Evolutionary conservation across 345 rosid species (phyloP), one percentile per base, ranked within the genome.

Genomic region (Turnera subulata): DNA sequence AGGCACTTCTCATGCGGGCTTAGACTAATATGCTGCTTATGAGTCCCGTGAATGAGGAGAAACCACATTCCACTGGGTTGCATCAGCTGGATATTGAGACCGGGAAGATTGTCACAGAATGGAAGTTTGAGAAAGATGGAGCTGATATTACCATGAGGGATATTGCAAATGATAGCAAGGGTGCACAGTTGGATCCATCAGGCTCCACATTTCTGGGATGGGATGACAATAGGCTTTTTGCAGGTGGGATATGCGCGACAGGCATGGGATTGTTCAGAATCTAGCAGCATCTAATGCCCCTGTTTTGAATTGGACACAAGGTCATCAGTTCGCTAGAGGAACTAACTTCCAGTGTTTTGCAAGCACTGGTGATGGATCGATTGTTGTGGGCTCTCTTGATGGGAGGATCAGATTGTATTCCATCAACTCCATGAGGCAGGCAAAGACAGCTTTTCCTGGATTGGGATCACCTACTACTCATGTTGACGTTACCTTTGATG

Each of bases 201-300:
- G 96, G 97, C 14, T 85, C 99, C 0, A 89, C 99, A 7, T 90
- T 93, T 73, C 79, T 90, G 63, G 99, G 99, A 53, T 58, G 89
- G 69, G 99, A 93, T 73, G 86, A 88, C 67, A 93, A 87, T 65
- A 78, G 94, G 78, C 97, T 93, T 63, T 93, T 63, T 89, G 99
- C 55, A 80, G 99, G 72, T 93, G 99, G 99, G 99, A 93, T 71
- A 93, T 93, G 97, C 95, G 99, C 57, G 99, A 89, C 42, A 72
- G 83, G 15, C 80, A 85, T 51, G 96, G 96, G 16, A 78, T 89
- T 69, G 97, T 93, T 74, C 99, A 93, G 79, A 65, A 89, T 75
- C 88, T 93, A 63, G 95, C 85, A 44, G 64, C 68, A 65, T 73
- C 84, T 5, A 76, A 63, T 71, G 59, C 78, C 16, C 94, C 99